A percentile compares a stretch with the other conserved stretches of the same genome.
Evolutionary conservation across 2,329 filamentous ascomycete species (phyloP).

Genomic region (Fusarium tjaetaba): DNA sequence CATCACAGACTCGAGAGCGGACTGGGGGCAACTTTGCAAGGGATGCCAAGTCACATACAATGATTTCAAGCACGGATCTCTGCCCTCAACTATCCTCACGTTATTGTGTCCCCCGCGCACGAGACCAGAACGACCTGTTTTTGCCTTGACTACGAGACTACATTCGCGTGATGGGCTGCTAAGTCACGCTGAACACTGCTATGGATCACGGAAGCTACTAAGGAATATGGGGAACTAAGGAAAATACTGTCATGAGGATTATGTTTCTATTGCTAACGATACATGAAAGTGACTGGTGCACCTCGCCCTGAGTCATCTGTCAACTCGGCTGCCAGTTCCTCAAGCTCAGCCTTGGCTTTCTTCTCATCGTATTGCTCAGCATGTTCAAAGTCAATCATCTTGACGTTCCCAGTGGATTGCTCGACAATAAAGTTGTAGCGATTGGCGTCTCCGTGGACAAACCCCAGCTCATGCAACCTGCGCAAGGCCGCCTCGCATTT

Average conservation of each 20-base stretch:
- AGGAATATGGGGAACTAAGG: no score
- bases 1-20: neutral
- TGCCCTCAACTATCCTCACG: no score
- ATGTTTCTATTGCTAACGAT: no score
- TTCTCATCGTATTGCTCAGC: neutral
- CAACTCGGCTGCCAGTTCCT: neutral
- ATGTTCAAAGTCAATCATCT: neutral
- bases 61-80: no score
- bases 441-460: neutral
- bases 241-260: no score
- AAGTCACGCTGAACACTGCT: fast-evolving
- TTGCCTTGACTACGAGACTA: no score
- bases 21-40: neutral
- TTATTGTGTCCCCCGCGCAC: no score
- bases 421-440: neutral
- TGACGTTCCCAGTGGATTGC: neutral
- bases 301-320: neutral
- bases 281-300: fast-evolving
- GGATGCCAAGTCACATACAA: neutral
- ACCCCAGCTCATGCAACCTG: neutral
- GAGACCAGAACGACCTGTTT: no score
- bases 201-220: neutral
- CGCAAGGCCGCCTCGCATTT: neutral
- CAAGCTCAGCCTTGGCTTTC: neutral
- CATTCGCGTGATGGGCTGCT: neutral